Percentiles rank a stretch among this genome's conserved stretches.
These are phyloP conservation scores for Aristolochia contorta DNA, from an alignment of 164 flowering plant species.

Conservation along the genomic window DNA sequence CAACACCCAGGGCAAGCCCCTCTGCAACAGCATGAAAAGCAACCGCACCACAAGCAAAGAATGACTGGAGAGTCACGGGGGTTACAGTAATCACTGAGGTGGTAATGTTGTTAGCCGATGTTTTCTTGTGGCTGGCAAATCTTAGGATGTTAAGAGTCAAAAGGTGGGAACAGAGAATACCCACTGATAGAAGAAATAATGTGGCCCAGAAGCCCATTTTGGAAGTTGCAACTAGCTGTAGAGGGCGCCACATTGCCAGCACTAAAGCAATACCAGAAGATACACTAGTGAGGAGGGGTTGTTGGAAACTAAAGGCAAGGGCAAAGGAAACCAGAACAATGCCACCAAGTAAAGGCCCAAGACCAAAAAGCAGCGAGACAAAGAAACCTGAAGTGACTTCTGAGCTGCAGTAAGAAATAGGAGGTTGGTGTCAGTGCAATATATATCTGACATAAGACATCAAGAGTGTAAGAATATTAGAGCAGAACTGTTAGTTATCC, in stretches of 20 bases:
- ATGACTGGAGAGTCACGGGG: conserved; percentile 62
- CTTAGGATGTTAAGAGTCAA: conserved; percentile 39
- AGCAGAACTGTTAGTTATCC: too few species aligned
- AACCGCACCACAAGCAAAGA: conserved; percentile 65
- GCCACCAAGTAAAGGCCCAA: conserved; percentile 92
- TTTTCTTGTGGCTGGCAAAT: conserved; percentile 35
- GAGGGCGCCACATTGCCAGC: conserved; percentile 84
- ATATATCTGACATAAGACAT: too few species aligned
- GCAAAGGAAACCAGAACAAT: conserved; percentile 57
- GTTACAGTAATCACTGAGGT: conserved; percentile 45
- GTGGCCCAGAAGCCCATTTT: conserved; percentile 59
- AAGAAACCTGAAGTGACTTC: conserved; percentile 83
- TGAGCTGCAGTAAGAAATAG: conserved; percentile 38
- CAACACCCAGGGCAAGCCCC: conserved; percentile 90
- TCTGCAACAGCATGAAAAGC: conserved; percentile 82
- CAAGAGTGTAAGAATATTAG: too few species aligned
- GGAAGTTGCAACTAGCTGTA: conserved; percentile 55
- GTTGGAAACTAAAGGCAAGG: conserved; percentile 63
- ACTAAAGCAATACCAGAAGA: conserved; percentile 92
- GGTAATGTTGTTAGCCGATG: conserved; percentile 38
- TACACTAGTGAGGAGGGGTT: conserved; percentile 70
- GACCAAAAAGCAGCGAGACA: conserved; percentile 83
- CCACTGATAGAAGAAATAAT: conserved; percentile 36
- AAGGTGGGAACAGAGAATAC: conserved; percentile 38
- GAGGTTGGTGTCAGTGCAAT: too few species aligned